Evolutionary conservation across 1,284 basidiomycete species (phyloP).

Genomic region (Ustilago tritici): DNA sequence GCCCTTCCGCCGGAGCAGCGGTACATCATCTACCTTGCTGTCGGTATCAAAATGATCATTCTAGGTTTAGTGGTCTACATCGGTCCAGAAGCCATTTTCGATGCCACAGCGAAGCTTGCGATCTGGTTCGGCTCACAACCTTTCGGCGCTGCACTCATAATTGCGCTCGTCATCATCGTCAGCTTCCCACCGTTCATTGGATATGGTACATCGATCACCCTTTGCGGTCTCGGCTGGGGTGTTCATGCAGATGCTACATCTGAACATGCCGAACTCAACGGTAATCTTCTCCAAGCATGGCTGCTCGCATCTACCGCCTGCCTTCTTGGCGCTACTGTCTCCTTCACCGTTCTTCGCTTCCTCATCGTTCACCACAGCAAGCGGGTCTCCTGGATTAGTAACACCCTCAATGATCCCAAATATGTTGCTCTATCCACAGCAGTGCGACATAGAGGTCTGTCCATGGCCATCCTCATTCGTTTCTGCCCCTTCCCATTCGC

Average conservation of each 20-base stretch:
- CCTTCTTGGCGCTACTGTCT: conserved; percentile 53
- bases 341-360: conserved; percentile 49
- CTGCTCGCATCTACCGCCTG: conserved; percentile 54
- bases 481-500: conserved; percentile 65
- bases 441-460: conserved; percentile 46
- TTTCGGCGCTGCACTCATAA: conserved; percentile 42
- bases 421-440: conserved; percentile 61
- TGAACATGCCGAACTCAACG: conserved; percentile 16
- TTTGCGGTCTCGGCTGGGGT: conserved; percentile 63
- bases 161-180: conserved; percentile 41
- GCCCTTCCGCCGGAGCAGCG: conserved; percentile 32
- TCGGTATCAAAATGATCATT: conserved; percentile 28
- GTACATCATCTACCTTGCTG: conserved; percentile 31
- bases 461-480: conserved; percentile 63
- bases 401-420: conserved; percentile 45
- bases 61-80: conserved; percentile 27
- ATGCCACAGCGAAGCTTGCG: conserved; percentile 45
- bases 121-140: conserved; percentile 43
- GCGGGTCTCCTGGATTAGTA: conserved; percentile 24
- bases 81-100: conserved; percentile 46
- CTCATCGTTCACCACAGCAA: conserved; percentile 32
- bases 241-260: conserved; percentile 23
- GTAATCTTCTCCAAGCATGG: conserved; percentile 53
- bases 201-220: conserved; percentile 61
- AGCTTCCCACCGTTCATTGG: conserved; percentile 63